Base-by-base conservation (phyloP, 306 rosid species). In the Pterocarpus macrocarpus region DNA sequence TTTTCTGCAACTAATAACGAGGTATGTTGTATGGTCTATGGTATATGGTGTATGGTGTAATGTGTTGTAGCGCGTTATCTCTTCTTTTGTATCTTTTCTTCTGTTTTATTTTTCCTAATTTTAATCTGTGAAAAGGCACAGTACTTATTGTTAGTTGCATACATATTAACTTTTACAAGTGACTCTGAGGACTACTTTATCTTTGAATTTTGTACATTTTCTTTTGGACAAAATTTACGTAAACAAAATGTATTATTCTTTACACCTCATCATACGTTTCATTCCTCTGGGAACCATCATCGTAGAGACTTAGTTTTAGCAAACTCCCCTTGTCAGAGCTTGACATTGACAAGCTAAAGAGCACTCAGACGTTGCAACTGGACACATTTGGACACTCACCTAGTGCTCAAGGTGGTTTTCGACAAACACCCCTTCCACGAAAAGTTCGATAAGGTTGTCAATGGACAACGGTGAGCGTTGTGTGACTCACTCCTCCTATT, bases 21-120 rank as follows among this genome's bases (percentile, higher is more conserved):
- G 69, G 68, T 58, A 50, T 44, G 66, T 47, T 83, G 83, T 83
- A 77, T 79, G 74, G 45, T 84, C 80, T 69, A 36, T 44, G 71
- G 59, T 86, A 78, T 83, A 78, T 44, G 67, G 52, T 86, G 83
- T 83, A 78, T 80, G 70, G 52, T 84, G 82, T 69, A 16, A 64
- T 41, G 64, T 61, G 55, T 59, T 53, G 35, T 58, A 64, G n/a
- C 41, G 71, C 39, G 55, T 32, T 52, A 49, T 44, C 52, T 44
- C 64, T 17, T 2, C 12, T 61, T 58, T 62, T 64, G 50, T 59
- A 50, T 8, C 32, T 12, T 41, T 32, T 38, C 15, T 16, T 49
- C 22, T 2, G 28, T 50, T 50, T 22, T 52, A 7, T 7, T 32
- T 68, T 13, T 71, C 70, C 58, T 63, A 34, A 33, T 36, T 52